Evolutionary conservation across 129 eudicot genomes (phyloP), one percentile per base, ranked within the genome.

Genomic region (Saposhnikovia divaricata): DNA sequence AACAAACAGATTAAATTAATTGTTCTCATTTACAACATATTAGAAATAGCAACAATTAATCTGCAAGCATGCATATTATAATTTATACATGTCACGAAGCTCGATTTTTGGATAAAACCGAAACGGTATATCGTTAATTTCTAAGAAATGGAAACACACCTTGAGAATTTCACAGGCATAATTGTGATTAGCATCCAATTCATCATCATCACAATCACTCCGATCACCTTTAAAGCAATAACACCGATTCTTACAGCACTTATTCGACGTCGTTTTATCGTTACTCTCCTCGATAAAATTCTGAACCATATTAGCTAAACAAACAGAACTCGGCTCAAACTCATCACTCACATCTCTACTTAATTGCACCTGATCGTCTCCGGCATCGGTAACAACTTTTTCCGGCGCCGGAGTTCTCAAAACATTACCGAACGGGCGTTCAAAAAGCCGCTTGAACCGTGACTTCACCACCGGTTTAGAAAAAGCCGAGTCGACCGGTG

Each of bases 241-340:
- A 85, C 98, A 93, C 23, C 97, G 85, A 75, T 79, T 88, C 0
- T 94, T 88, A 47, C 97, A 91, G 48, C 88, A 93, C 46, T 44
- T 76, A 28, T 21, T 7, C 37, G 76, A 72, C 76, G 75, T 77
- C 38, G 80, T 85, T 43, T 86, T 90, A 25, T 89, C 93, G 80
- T 87, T 88, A 66, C 83, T 86, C 12, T 93, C 97, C 37, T 93
- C 97, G 18, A 93, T 87, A 75, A 88, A 93, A 84, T 85, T 93
- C 88, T 87, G 88, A 0, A 93, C 98, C 97, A 91, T 88, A 53
- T 88, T 91, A 19, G 86, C 91, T 70, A 93, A 81, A 72, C 98
- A 89, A 37, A 91, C 91, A 3, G 98, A 88, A 72, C 93, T 87
- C 80, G 97, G 98, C 78, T 93, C 98, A 38, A 89, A 86, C 74